Evolutionary conservation across 495 filamentous ascomycete species (phyloP), one percentile per base, ranked within the genome.

Genomic region (Hypoxylon trugodes): DNA sequence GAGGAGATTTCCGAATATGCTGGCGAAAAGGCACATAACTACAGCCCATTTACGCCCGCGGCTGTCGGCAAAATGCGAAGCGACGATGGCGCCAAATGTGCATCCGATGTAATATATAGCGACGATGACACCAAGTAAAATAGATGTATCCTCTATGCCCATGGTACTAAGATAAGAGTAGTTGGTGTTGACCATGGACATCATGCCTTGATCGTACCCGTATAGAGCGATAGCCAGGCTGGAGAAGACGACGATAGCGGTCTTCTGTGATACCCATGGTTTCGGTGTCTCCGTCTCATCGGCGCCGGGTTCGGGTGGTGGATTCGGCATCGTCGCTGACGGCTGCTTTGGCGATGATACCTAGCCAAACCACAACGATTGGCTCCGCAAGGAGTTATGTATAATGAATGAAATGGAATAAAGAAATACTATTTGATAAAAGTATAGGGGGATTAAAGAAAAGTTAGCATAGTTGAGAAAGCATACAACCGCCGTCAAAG

Each of bases 161-260:
- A 87, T 86, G 38, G 81, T 85, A 26, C 68, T 28, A 2, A 87
- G 81, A 47, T 87, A 86, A 48, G 79, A 69, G 21, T 70, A 53
- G 55, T 86, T 86, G 5, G 84, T 86, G 53, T 86, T 87, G 68
- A 87, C 81, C 25, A 86, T 61, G 43, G 76, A 81, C 84, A 86
- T 86, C 84, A 86, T 86, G 40, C 81, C 78, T 62, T 81, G 77
- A 42, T 83, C 80, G 47, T 84, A 84, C 6, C 84, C 84, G 74
- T 85, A 87, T 18, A 87, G 75, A 46, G 81, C 81, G 49, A 87
- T 86, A n/a, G 83, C 82, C 3, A 80, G 80, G 42, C 76, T 77
- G 18, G 81, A 83, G 73, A 86, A 86, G 32, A 80, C 33, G 10
- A 84, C 74, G 19, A 85, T 76, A 66, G 81, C 70, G 28, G 53